Evolutionary conservation across 1,139 yeast species (phyloP), one percentile per base, ranked within the genome.

Genomic region (Tardiomyces blankii): DNA sequence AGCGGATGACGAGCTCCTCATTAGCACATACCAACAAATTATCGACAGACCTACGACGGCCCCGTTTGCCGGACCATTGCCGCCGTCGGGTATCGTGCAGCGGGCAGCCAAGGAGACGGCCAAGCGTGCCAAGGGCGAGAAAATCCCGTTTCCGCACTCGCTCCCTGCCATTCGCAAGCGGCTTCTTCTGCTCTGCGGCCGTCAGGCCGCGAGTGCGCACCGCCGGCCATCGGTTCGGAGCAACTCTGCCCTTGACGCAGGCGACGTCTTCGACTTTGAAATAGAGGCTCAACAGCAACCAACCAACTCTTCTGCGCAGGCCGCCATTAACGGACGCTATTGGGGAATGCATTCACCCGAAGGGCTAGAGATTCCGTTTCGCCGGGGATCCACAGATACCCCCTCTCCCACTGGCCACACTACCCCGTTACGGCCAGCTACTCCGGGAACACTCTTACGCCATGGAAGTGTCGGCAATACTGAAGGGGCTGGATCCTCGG

Each of bases 11-110:
- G 54, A 50, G 38, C 49, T 61, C 9, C 51, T 64, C 19, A 45
- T 54, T 50, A 44, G 48, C 18, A 51, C 54, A 9, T 61, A 61
- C 43, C 61, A 62, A 40, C 52, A 52, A 18, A 44, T 55, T 28
- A 49, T 55, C 7, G 59, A 54, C 42, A 56, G 61, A 44, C 68
- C 68, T 1, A 55, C 60, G 12, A 52, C 52, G 12, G 66, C 68
- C 3, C 68, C 68, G 13, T 64, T 65, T 46, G 59, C 64, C 9
- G 68, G 68, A 11, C 49, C 56, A 28, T 52, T 60, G 30, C 68
- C 68, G 18, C 69, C 69, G 2, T 57, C 64, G 1, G 68, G 67
- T 2, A 52, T 65, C 5, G 60, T 64, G 27, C 66, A 63, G 42
- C 53, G 61, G 33, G 68, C 63, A 1, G 67, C 68, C 42, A 58